Conservation (phyloP, 768 basidiomycete genomes). For the Hygrocybe coccinea region DNA sequence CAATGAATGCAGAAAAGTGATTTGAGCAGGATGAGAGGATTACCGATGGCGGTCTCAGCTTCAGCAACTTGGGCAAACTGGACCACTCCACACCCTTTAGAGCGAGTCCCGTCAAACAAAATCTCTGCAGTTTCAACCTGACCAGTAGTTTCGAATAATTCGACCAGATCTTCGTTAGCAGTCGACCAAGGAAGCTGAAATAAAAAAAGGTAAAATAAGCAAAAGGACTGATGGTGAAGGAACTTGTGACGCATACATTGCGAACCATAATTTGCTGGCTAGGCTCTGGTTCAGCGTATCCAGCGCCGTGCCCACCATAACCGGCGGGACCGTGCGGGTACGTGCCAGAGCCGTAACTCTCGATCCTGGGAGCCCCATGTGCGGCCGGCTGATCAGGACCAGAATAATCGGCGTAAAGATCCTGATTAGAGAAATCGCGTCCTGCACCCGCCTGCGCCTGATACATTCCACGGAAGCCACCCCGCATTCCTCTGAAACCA, state of each 20-base stretch:
- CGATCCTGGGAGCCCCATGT: constrained; percentile 36
- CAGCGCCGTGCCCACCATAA: constrained; percentile 29
- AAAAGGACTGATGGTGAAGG: neutral
- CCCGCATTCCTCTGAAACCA: constrained; percentile 56
- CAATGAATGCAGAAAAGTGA: neutral
- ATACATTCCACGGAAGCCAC: constrained; percentile 45
- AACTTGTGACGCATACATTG: constrained; percentile 65
- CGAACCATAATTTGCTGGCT: constrained; percentile 98
- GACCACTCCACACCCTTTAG: constrained; percentile 93
- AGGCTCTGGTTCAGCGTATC: constrained; percentile 65
- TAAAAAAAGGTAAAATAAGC: neutral
- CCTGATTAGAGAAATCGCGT: constrained; percentile 80
- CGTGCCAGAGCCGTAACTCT: constrained; percentile 30
- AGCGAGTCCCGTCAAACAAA: constrained; percentile 84
- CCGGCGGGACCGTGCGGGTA: constrained; percentile 29
- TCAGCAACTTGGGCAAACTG: constrained; percentile 85
- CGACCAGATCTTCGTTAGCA: constrained; percentile 96
- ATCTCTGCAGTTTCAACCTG: constrained; percentile 94
- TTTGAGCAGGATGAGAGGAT: constrained; percentile 17
- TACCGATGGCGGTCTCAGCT: constrained; percentile 91
- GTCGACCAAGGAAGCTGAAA: constrained; percentile 94
- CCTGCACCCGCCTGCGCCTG: constrained; percentile 52
- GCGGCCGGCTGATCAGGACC: constrained; percentile 71
- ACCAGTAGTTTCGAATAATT: constrained; percentile 96
- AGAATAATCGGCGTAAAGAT: constrained; percentile 88